Percentiles rank a stretch among this genome's conserved stretches.
Conservation (phyloP, 2,329 filamentous ascomycete genomes). For the Scytalidium lignicola region DNA sequence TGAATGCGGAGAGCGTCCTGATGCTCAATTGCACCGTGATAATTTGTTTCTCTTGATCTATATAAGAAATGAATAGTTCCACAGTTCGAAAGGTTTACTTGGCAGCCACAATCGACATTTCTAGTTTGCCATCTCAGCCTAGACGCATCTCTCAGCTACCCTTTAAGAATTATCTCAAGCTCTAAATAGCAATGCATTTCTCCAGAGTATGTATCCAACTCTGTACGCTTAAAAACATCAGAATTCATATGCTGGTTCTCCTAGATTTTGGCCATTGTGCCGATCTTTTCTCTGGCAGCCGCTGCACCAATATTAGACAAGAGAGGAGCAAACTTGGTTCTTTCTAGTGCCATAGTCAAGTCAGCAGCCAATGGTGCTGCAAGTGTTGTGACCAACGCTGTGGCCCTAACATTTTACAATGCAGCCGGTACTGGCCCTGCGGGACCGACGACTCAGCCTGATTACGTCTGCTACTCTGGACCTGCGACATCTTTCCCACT, state of each 20-base stretch:
- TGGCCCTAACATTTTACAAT: neutral
- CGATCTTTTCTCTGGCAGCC: neutral
- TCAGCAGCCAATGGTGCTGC: neutral
- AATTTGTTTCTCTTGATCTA: neutral
- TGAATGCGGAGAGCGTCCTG: neutral
- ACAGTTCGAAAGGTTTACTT: too few species aligned
- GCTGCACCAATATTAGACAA: neutral
- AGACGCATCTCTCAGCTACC: too few species aligned
- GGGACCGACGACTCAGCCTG: neutral
- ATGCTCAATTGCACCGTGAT: neutral
- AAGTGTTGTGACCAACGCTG: neutral
- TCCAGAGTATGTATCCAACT: neutral
- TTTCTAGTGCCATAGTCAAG: neutral
- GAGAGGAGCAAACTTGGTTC: neutral
- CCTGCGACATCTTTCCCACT: constrained; percentile 5
- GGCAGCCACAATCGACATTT: too few species aligned
- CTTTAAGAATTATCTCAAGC: too few species aligned
- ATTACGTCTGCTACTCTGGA: constrained; percentile 8
- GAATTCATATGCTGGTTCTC: neutral
- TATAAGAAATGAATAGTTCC: neutral
- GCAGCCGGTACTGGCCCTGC: neutral
- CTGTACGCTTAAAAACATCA: neutral
- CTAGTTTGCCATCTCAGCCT: too few species aligned
- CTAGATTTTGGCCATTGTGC: neutral
- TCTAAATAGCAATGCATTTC: too few species aligned